Percentiles rank a stretch among this genome's conserved stretches.
Conservation (phyloP, 148 eudicot species). For the Fagopyrum tataricum region DNA sequence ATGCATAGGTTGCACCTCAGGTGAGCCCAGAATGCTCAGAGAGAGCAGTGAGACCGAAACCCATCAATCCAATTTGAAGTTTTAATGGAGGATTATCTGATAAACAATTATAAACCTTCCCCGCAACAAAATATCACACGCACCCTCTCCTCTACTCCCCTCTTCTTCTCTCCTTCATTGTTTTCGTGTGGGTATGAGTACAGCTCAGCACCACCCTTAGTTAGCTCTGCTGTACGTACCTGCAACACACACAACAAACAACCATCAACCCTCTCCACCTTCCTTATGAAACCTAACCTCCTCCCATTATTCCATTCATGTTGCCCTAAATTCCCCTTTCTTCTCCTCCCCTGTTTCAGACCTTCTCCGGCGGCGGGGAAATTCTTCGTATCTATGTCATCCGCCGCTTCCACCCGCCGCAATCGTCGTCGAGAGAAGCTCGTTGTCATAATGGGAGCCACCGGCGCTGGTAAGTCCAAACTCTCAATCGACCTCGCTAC, state of each 20-base stretch:
- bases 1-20: too few relatives aligned
- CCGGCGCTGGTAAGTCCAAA: conserved; percentile 50
- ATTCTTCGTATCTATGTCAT: background rate
- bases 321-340: background rate
- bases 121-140: background rate
- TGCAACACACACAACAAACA: background rate
- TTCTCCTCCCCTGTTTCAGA: background rate
- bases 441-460: conserved; percentile 47
- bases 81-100: too few relatives aligned
- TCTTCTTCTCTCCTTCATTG: background rate
- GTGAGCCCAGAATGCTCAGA: too few relatives aligned
- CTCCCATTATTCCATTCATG: background rate
- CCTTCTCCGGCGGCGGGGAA: background rate
- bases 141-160: background rate
- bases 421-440: conserved; percentile 27
- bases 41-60: too few relatives aligned
- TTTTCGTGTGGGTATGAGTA: background rate
- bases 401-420: background rate
- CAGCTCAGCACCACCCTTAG: conserved; percentile 1
- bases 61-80: too few relatives aligned
- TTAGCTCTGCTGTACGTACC: conserved; percentile 8
- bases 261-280: background rate
- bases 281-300: conserved; percentile 2
- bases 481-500: conserved; percentile 45
- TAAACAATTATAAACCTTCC: background rate